Conservation (phyloP, 1,139 yeast genomes). For the Zhuliangozyma parablackwelliae region DNA sequence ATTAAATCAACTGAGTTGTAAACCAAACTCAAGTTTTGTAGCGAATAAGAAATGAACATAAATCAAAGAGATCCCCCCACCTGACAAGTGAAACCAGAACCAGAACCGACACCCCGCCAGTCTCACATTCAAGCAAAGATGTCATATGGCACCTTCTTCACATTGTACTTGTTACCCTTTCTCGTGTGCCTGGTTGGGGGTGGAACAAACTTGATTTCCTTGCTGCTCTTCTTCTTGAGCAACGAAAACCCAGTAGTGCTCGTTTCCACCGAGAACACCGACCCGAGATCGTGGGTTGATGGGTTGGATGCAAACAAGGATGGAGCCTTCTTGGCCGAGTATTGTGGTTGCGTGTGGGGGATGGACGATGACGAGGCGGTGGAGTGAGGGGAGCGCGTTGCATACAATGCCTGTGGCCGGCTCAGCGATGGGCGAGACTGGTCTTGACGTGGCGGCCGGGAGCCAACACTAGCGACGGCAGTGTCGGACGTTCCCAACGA, state of each 20-base stretch:
- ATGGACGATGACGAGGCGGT: too few species aligned
- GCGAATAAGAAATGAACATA: too few species aligned
- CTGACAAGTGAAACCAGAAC: too few species aligned
- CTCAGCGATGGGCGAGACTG: too few species aligned
- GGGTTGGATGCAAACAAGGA: constrained; percentile 6
- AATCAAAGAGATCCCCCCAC: too few species aligned
- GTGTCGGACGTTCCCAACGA: constrained; percentile 1
- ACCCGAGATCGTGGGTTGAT: constrained; percentile 19
- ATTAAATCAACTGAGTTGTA: too few species aligned
- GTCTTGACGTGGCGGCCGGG: too few species aligned
- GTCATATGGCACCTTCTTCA: constrained; percentile 27
- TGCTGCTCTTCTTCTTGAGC: constrained; percentile 17
- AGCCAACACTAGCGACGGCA: background rate
- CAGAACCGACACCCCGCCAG: too few species aligned
- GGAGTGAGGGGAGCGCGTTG: too few species aligned
- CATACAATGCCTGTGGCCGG: too few species aligned
- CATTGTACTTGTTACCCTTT: constrained; percentile 26
- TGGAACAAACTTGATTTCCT: constrained; percentile 12
- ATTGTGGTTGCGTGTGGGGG: too few species aligned
- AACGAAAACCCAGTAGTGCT: constrained; percentile 33
- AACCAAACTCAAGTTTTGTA: too few species aligned
- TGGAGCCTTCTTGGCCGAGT: background rate
- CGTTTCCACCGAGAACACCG: constrained; percentile 27
- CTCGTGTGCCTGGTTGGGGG: constrained; percentile 16
- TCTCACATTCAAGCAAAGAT: constrained; percentile 17